Base-by-base conservation (phyloP, 164 flowering plant genomes). In the Vitis rupestris region DNA sequence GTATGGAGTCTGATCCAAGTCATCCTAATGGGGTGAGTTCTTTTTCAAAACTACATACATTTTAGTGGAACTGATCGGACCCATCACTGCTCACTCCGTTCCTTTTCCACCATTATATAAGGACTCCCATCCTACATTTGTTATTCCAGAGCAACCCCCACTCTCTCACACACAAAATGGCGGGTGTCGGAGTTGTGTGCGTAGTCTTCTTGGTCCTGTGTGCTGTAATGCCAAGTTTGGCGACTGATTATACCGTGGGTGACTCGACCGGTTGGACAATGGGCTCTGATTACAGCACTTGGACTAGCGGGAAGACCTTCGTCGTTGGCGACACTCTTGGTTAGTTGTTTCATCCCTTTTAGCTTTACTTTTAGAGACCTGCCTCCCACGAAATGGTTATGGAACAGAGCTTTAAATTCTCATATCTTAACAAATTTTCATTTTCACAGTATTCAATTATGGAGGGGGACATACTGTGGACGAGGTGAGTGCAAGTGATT, bases 401-500 rank as follows among this genome's bases (percentile, higher is more conserved):
- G 16, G 16, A 23, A 56, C 59, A 56, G 9, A 12, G 23, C 13
- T 10, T 37, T 9, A 59, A 10, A 29, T 63, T 63, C 50, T 63
- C 19, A 13, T 10, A 10, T 19, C 57, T 51, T 12, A 4, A 1
- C 14, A 44, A 13, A 8, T 29, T 19, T 2, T 52, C 31, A 30
- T 53, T 66, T 66, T 13, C 3, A 30, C 64, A 87, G 90, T 76
- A 29, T 87, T 87, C 71, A 81, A 70, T 12, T 87, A 83, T 64
- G 79, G 68, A 7, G 58, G 75, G 48, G 73, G 76, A 2, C 88
- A 87, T 58, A 80, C 83, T 0, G 87, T 83, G 71, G 79, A 75
- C 29, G 86, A 87, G 74, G 90, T 87, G 73, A 71, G 74, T 10
- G 51, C 49, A 2, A 74, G 75, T 27, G 88, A 87, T 70, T 83